Evolutionary conservation across 495 filamentous ascomycete genomes (phyloP).

Genomic region (Hypoxylon fragiforme): DNA sequence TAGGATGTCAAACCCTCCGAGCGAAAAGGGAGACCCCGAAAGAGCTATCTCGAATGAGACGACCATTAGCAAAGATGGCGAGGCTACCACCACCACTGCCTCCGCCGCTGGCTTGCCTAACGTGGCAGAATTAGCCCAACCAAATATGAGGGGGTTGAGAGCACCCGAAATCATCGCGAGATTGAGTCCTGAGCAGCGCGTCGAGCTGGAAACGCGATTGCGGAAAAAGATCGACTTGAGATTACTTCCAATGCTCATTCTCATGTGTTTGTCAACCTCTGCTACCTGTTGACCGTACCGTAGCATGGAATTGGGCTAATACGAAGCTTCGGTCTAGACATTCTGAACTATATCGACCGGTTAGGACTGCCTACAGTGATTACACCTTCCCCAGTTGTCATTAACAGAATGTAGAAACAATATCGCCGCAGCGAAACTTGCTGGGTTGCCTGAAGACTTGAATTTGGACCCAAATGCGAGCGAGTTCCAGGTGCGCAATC

Average conservation of each 20-base stretch:
- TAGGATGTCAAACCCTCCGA: slow-evolving; percentile 20
- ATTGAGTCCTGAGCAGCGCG: slow-evolving; percentile 54
- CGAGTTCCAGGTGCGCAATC: slow-evolving; percentile 52
- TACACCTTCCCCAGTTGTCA: background rate
- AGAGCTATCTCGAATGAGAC: slow-evolving; percentile 19
- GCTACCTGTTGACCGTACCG: background rate
- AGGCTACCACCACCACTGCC: background rate
- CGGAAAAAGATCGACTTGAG: slow-evolving; percentile 66
- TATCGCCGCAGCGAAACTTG: slow-evolving; percentile 56
- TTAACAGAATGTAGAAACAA: slow-evolving; percentile 46
- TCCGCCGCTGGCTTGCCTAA: slow-evolving; percentile 12
- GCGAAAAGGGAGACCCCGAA: slow-evolving; percentile 21
- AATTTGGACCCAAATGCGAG: slow-evolving; percentile 40
- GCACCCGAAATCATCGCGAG: slow-evolving; percentile 56
- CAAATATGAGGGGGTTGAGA: slow-evolving; percentile 37
- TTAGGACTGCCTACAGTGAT: slow-evolving; percentile 45
- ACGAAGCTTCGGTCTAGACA: slow-evolving; percentile 54
- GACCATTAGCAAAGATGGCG: slow-evolving; percentile 14
- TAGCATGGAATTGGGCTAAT: slow-evolving; percentile 12
- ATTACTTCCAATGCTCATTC: slow-evolving; percentile 63
- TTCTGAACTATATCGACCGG: slow-evolving; percentile 81
- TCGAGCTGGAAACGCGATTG: slow-evolving; percentile 51
- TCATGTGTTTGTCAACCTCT: slow-evolving; percentile 52
- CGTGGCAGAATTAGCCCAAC: slow-evolving; percentile 29
- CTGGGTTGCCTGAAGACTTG: slow-evolving; percentile 52